Base-by-base conservation (phyloP, 2,329 filamentous ascomycete genomes). In the Talaromyces sp. region DNA sequence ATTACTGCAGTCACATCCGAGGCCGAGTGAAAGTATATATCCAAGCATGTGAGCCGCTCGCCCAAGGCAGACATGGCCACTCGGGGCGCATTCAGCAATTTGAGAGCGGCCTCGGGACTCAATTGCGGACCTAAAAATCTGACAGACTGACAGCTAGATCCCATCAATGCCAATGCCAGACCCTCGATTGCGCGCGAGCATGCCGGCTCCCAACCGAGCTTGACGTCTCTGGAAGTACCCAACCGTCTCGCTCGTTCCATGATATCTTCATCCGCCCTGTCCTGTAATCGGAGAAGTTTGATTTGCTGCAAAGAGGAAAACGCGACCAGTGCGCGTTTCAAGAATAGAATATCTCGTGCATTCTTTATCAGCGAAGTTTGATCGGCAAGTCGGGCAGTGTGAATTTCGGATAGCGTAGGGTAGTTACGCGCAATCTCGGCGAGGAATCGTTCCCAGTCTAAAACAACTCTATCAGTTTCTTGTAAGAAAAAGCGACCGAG, bases 261-360 rank as follows among this genome's bases (percentile, higher is more conserved):
- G 15, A 88, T 78, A 25, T 80, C 76, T 56, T 82, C 81, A 70
- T 89, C 87, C 66, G 85, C 81, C 66, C 83, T 78, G 67, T 89
- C 87, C 68, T 87, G 84, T 13, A 89, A 77, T 5, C 86, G 84
- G 29, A 90, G 81, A 15, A 91, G 82, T 67, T 89, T 87, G 60
- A 90, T 82, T 71, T 89, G 85, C 70, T 89, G 85, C 11, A 91
- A 80, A 31, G 82, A 82, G 1, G 81, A 83, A 70, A 90, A 90
- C 1, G 84, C 83, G 38, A 78, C 76, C 67, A 88, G 82, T 19
- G 86, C 86, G 65, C 81, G 80, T 66, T 80, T 83, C 38, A 89
- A 75, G 19, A 85, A 79, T 15, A 75, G 72, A 45, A 82, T 78
- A 70, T 89, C 87, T 67, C 83, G 79, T 59, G 81, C 75, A 2